Conservation (phyloP, 345 rosid species). For the Draba incana region DNA sequence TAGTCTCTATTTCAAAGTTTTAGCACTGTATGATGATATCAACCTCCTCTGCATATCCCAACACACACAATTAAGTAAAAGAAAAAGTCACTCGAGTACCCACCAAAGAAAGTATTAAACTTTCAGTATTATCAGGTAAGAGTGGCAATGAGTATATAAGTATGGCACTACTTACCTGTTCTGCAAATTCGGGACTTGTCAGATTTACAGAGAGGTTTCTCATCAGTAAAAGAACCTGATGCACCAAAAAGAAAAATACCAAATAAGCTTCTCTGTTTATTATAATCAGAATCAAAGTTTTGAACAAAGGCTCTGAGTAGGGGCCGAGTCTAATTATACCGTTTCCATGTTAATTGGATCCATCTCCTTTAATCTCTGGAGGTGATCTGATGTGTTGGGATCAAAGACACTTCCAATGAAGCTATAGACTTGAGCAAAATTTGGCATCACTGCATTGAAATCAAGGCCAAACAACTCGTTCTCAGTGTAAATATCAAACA, state of each 20-base stretch:
- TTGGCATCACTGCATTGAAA: conserved; percentile 71
- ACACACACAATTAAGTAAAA: conserved; percentile 12
- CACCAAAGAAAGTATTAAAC: not conserved
- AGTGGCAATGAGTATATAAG: no score
- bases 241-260: conserved; percentile 14
- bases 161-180: conserved; percentile 60
- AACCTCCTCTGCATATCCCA: conserved; percentile 40
- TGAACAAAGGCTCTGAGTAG: not conserved
- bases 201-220: conserved; percentile 75
- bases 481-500: conserved; percentile 11
- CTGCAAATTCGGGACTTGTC: conserved; percentile 75
- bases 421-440: conserved; percentile 88
- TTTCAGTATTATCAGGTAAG: not conserved
- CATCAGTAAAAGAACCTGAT: conserved; percentile 75
- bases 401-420: conserved; percentile 92
- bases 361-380: conserved; percentile 83
- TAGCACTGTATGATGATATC: conserved; percentile 36
- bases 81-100: not conserved
- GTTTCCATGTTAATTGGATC: conserved; percentile 84
- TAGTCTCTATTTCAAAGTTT: conserved; percentile 29
- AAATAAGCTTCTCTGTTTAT: conserved; percentile 12
- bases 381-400: conserved; percentile 63
- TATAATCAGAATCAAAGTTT: conserved; percentile 12
- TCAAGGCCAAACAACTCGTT: conserved; percentile 31
- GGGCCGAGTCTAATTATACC: conserved; percentile 46